A percentile compares a stretch with the other conserved stretches of the same genome.
These are phyloP conservation scores for Marasmius fiardii DNA, from an alignment of 1,284 basidiomycete species.

Conservation along the genomic window DNA sequence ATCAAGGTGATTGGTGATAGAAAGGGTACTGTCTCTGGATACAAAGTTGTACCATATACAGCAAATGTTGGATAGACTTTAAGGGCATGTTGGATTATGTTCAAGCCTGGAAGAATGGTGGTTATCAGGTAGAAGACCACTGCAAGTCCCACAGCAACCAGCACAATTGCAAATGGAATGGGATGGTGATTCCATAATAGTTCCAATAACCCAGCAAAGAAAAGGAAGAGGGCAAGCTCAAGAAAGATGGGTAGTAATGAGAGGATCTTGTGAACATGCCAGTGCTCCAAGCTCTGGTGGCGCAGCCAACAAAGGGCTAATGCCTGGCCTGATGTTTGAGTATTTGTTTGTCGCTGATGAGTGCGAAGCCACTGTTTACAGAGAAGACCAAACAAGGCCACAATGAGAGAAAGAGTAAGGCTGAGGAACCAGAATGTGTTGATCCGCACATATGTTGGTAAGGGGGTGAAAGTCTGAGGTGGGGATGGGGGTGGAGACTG, in stretches of 20 bases:
- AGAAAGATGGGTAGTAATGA: slow-evolving; percentile 6
- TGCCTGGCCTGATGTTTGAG: background rate
- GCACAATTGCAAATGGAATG: background rate
- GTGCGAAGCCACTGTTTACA: slow-evolving; percentile 14
- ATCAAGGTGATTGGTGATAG: background rate
- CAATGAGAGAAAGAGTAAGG: slow-evolving; percentile 3
- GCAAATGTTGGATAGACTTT: background rate
- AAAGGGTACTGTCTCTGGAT: too few species aligned
- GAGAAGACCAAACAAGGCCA: slow-evolving; percentile 6
- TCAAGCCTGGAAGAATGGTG: background rate
- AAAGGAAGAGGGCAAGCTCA: slow-evolving; percentile 6
- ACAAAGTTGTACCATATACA: background rate
- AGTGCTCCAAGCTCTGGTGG: background rate
- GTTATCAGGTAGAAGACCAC: slow-evolving; percentile 1
- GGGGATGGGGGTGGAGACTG: too few species aligned
- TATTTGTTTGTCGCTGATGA: slow-evolving; percentile 4
- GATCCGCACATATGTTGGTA: background rate
- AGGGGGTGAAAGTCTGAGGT: background rate
- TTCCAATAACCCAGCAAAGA: slow-evolving; percentile 6
- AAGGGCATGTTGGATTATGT: background rate
- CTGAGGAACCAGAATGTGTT: slow-evolving; percentile 14
- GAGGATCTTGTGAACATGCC: slow-evolving; percentile 2
- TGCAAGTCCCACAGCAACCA: background rate
- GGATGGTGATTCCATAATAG: slow-evolving; percentile 1
- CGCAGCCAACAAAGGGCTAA: slow-evolving; percentile 8